Evolutionary conservation across 352 stramenopile species (phyloP).

Genomic region (Albugo laibachii): DNA sequence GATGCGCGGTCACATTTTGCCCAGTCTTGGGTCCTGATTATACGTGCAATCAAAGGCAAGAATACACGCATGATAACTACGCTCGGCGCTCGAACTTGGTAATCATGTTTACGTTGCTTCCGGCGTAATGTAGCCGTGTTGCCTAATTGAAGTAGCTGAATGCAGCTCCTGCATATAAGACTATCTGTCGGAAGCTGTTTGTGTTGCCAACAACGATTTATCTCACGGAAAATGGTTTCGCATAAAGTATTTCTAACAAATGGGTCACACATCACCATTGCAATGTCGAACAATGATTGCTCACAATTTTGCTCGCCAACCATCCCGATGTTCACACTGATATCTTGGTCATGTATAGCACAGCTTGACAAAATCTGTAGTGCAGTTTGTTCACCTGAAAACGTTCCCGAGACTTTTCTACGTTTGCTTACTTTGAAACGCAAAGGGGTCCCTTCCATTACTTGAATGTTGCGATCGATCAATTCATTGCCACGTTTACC

Average conservation of each 20-base stretch:
- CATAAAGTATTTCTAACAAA: slow-evolving; percentile 64
- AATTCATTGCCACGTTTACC: slow-evolving; percentile 60
- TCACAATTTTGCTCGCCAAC: slow-evolving; percentile 66
- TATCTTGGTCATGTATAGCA: slow-evolving; percentile 34
- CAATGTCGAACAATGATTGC: slow-evolving; percentile 48
- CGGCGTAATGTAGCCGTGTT: slow-evolving; percentile 56
- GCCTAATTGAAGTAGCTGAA: slow-evolving; percentile 69
- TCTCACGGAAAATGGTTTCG: slow-evolving; percentile 43
- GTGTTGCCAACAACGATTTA: slow-evolving; percentile 33
- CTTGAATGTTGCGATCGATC: slow-evolving; percentile 43
- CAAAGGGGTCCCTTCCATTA: slow-evolving; percentile 47
- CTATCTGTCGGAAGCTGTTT: slow-evolving; percentile 68
- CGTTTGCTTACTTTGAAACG: slow-evolving; percentile 58
- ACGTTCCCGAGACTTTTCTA: slow-evolving; percentile 31
- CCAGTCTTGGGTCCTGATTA: slow-evolving; percentile 10
- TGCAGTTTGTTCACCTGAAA: not conserved
- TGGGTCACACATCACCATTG: slow-evolving; percentile 53
- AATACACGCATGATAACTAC: slow-evolving; percentile 67
- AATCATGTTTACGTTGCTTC: slow-evolving; percentile 74
- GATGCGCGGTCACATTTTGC: not conserved
- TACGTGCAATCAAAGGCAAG: slow-evolving; percentile 40
- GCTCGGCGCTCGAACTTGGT: slow-evolving; percentile 49
- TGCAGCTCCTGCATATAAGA: slow-evolving; percentile 45
- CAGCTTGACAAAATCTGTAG: slow-evolving; percentile 55
- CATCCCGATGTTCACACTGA: slow-evolving; percentile 62